phyloP scores from a whole-genome alignment of 108 stramenopile genomes.

The Conticribra weissflogii region DNA sequence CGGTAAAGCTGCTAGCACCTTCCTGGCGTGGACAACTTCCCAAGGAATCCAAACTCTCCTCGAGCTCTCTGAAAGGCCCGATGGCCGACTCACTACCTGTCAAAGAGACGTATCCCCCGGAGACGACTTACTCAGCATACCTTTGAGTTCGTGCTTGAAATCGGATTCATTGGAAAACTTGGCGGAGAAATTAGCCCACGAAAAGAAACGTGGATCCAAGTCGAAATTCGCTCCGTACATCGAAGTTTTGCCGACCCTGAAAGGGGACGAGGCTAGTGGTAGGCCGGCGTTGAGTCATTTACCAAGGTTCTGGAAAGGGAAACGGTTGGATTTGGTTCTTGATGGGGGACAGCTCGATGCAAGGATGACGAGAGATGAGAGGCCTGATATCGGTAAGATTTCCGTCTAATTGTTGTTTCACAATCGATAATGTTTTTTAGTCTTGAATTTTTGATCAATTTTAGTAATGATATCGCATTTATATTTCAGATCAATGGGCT shows the following conservation, averaged over 20 bases:
- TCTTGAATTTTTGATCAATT: not conserved
- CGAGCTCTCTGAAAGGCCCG: constrained; percentile 40
- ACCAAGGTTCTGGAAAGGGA: constrained; percentile 77
- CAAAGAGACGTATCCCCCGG: constrained; percentile 21
- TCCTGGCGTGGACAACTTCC: constrained; percentile 67
- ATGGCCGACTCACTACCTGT: constrained; percentile 50
- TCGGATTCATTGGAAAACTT: constrained; percentile 57
- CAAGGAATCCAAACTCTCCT: constrained; percentile 64
- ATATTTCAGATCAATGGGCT: constrained; percentile 62
- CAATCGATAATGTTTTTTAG: too few species aligned
- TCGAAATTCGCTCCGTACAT: constrained; percentile 66
- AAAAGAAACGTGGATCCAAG: constrained; percentile 51
- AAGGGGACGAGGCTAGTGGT: constrained; percentile 15
- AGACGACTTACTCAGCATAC: constrained; percentile 50
- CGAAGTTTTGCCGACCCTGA: constrained; percentile 55
- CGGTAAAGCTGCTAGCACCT: constrained; percentile 38
- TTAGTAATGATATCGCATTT: not conserved
- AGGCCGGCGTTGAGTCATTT: constrained; percentile 35
- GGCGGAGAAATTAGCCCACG: constrained; percentile 63
- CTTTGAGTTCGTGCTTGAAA: constrained; percentile 65
- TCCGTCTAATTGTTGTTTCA: constrained; percentile 2
- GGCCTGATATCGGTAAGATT: constrained; percentile 39
- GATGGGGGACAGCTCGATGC: constrained; percentile 70
- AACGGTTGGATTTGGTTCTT: constrained; percentile 52
- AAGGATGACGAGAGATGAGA: constrained; percentile 51